Base-by-base conservation (phyloP, 2,329 filamentous ascomycete genomes). In the Sporothrix euskadiensis region DNA sequence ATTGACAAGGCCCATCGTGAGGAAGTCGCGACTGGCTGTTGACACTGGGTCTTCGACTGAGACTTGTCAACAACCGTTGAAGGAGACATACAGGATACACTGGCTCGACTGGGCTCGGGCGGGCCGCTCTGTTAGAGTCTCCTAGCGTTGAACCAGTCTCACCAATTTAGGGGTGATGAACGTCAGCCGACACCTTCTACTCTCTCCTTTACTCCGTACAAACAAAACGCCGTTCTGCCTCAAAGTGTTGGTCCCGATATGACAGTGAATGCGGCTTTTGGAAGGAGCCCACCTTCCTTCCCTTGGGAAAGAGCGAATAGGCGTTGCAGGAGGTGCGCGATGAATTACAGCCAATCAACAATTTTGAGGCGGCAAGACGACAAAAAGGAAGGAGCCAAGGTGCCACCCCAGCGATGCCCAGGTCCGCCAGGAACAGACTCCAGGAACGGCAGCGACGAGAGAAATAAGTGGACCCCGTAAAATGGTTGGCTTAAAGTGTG, bases 341-440 rank as follows among this genome's bases (percentile, higher is more conserved):
- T 56, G 14, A 63, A 52, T 44, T 30, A 71, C 22, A 61, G 52
- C 69, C 69, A 71, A 71, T 61, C 69, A 49, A 59, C 22, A 47
- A 54, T 49, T 71, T 59, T 59, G 69, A 57, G 69, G 69, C 69
- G 54, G 14, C 54, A 35, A 57, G 39, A 57, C 69, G 47, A 35
- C 47, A 44, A 44, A 39, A 41, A 41, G 59, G 35, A 65, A 65
- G 59, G 59, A 65, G 35, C 59, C 56, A 63, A 63, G 41, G 41
- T 35, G 35, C 35, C 35, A 35, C 35, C 35, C 35, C 35, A 35
- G 35, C 12, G 54, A 32, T 9, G 10, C 30, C 32, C 16, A 39
- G 57, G 32, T 32, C 32, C 32, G 39, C n/a, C n/a, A 44, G 59
- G 59, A 65, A 65, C 35, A 65, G 35, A 52, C 16, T n/a, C 16